Conservation (phyloP, 176 grass and related monocot species). For the Phragmites australis region DNA sequence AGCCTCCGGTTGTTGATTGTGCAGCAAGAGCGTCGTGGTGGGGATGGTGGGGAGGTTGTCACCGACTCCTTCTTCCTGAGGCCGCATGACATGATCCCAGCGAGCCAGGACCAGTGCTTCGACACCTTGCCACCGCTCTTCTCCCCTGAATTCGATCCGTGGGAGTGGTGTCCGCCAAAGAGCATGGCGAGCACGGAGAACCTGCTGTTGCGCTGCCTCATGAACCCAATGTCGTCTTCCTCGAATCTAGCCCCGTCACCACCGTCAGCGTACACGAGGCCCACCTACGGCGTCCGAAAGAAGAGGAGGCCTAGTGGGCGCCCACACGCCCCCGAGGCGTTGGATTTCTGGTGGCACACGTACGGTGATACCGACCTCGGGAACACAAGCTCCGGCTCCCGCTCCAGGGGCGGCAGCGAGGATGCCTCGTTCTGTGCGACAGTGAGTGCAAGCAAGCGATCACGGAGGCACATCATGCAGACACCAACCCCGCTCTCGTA, state of each 20-base stretch:
- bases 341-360: slow-evolving; percentile 44
- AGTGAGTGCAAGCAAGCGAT: slow-evolving; percentile 67
- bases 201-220: slow-evolving; percentile 22
- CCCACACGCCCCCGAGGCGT: slow-evolving; percentile 24
- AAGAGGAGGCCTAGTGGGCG: slow-evolving; percentile 52
- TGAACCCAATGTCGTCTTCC: slow-evolving; percentile 49
- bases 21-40: slow-evolving; percentile 30
- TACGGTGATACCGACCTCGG: slow-evolving; percentile 60
- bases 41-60: not conserved
- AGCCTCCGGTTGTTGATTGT: slow-evolving; percentile 47
- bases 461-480: slow-evolving; percentile 85
- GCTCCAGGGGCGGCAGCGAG: slow-evolving; percentile 2
- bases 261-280: slow-evolving; percentile 32
- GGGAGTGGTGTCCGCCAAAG: slow-evolving; percentile 36
- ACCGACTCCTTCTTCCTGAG: slow-evolving; percentile 29
- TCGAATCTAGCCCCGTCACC: slow-evolving; percentile 8
- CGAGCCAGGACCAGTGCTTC: slow-evolving; percentile 63
- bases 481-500: slow-evolving; percentile 68
- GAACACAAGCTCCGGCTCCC: slow-evolving; percentile 5
- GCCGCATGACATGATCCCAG: slow-evolving; percentile 40
- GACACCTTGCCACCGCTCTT: not conserved
- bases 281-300: slow-evolving; percentile 71
- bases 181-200: slow-evolving; percentile 57
- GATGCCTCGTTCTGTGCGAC: slow-evolving; percentile 68
- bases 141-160: slow-evolving; percentile 24